phyloP scores from a whole-genome alignment of 257 asterid genomes.

The Gynochthodes officinalis region DNA sequence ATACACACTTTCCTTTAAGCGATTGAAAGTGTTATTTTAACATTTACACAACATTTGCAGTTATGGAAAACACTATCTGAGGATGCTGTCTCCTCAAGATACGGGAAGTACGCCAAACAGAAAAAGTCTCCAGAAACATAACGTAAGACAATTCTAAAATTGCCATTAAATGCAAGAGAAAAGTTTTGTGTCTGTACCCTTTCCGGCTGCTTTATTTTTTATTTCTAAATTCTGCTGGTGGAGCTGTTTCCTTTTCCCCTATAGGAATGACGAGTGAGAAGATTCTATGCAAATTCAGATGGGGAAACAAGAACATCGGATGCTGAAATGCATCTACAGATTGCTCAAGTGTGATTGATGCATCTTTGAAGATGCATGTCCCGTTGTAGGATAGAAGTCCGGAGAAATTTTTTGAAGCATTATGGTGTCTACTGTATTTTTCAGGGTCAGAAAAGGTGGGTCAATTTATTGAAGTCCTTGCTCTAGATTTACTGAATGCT shows the following conservation, averaged over 20 bases:
- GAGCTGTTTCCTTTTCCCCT: background rate
- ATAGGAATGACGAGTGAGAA: background rate
- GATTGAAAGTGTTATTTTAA: background rate
- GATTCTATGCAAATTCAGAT: background rate
- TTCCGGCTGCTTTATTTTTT: background rate
- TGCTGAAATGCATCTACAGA: background rate
- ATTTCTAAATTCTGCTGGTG: background rate
- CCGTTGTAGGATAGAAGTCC: background rate
- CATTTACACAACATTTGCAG: constrained; percentile 34
- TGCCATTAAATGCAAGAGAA: background rate
- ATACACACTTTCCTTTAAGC: background rate
- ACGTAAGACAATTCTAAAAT: background rate
- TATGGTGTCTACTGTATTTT: background rate
- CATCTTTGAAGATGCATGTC: background rate
- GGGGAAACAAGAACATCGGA: background rate
- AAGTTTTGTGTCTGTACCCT: background rate
- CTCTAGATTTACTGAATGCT: background rate
- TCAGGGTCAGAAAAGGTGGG: background rate
- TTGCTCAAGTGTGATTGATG: background rate
- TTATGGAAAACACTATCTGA: constrained; percentile 64
- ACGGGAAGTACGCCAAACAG: constrained; percentile 24
- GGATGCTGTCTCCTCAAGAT: constrained; percentile 45
- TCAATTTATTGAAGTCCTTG: background rate
- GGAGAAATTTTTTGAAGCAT: background rate
- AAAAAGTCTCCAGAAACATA: constrained; percentile 8